Evolutionary conservation across 352 stramenopile genomes (phyloP).

Genomic region (Aphanomyces astaci): DNA sequence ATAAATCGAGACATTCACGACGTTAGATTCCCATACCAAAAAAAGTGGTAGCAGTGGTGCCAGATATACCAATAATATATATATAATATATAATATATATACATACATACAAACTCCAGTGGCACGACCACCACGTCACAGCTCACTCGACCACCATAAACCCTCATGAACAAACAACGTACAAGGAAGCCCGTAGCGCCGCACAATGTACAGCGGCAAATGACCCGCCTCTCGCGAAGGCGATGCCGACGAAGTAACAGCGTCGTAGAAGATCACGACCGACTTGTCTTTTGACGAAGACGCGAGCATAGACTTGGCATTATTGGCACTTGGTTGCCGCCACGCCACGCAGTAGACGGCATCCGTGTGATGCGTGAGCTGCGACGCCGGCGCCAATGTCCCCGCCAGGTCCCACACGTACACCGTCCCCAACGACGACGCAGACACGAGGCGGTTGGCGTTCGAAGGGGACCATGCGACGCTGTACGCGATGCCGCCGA

Average conservation of each 20-base stretch:
- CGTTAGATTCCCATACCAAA: too few relatives aligned
- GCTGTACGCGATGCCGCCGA: slow-evolving; percentile 12
- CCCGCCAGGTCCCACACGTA: slow-evolving; percentile 25
- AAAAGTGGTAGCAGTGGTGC: too few relatives aligned
- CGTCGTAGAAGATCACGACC: slow-evolving; percentile 9
- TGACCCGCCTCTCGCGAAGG: neutral
- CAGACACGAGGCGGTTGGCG: slow-evolving; percentile 2
- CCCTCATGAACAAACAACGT: too few relatives aligned
- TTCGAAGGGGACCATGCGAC: slow-evolving; percentile 6
- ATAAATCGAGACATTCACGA: too few relatives aligned
- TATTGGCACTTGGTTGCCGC: neutral
- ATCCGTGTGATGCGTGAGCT: slow-evolving; percentile 14
- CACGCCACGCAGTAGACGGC: slow-evolving; percentile 24
- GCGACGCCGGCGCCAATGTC: neutral
- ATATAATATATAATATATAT: too few relatives aligned
- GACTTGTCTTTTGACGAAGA: slow-evolving; percentile 19
- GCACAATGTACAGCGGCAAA: neutral
- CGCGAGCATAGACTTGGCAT: slow-evolving; percentile 7
- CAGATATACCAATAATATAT: too few relatives aligned
- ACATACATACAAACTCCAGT: too few relatives aligned
- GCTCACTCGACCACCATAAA: neutral
- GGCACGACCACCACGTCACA: too few relatives aligned
- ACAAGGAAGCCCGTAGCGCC: slow-evolving; percentile 13
- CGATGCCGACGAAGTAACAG: neutral
- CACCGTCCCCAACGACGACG: slow-evolving; percentile 15